Evolutionary conservation across 441 rosid genomes (phyloP), one percentile per base, ranked within the genome.

Genomic region (Metrosideros polymorpha): DNA sequence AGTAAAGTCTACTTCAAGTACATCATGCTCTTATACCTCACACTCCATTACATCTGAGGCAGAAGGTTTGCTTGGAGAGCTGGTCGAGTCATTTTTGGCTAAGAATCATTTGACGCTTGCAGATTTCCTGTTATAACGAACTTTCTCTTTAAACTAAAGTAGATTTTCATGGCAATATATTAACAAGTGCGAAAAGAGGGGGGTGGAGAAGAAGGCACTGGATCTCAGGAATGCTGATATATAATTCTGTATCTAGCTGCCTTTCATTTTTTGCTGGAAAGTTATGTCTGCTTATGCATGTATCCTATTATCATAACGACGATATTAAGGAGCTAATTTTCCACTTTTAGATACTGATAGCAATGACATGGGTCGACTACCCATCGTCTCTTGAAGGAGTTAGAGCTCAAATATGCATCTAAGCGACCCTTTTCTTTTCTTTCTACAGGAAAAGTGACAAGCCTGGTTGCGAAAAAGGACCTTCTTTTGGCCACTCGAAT

Each of bases 361-460:
- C 27, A 1, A 35, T 66, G 79, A 47, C 47, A 66, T 35, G 79
- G 47, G 79, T 35, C 15, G 8, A 35, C n/a, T 66, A 22, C n/a
- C 7, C 27, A 39, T 71, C 27, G 2, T 66, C 45, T 66, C 42
- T 66, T 24, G 27, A 66, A 35, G 79, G 12, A 35, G 27, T 66
- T 66, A 32, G 9, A 52, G 84, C 61, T 83, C 45, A 19, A 49
- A n/a, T 82, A 52, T 83, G 84, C n/a, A 50, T 49, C 71, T 32
- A 47, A 29, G 52, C 55, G 85, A 51, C n/a, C 35, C 7, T 63
- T 57, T 77, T 39, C 47, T 84, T 55, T 84, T 83, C 50, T 53
- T 54, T 86, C 84, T 77, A 22, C 94, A 97, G 98, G 99, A 85
- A 97, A 96, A 91, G 98, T 97, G 52, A 97, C 99, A 42, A 97